Evolutionary conservation across 2,329 filamentous ascomycete species (phyloP), one percentile per base, ranked within the genome.

Genomic region (Anthostomella pinea): DNA sequence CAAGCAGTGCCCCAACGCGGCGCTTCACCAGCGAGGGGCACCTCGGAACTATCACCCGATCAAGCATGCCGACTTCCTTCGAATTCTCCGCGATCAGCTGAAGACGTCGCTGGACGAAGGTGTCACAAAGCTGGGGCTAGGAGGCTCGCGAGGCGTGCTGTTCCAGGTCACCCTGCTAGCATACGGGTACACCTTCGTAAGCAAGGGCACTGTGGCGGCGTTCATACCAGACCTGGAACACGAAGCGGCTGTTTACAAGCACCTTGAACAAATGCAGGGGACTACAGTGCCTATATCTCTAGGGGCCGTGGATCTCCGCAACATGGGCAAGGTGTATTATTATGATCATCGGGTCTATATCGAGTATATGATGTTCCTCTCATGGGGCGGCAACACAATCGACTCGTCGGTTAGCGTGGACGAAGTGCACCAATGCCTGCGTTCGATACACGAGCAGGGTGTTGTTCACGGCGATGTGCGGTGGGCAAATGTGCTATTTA

Each of bases 111-210:
- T 63, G 2, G 63, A 62, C 22, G 36, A 55, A 19, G 57, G 62
- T 2, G 56, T 63, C 16, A 36, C 41, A 2, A 46, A 33, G 8
- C 37, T 68, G 0, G 41, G 48, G 7, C 14, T 50, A n/a, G 38
- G 50, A 18, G 62, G 67, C 5, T 46, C 64, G 1, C 56, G 60
- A 7, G 59, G 66, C 11, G 63, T 59, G 4, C 48, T 70, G 5
- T 72, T 73, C 44, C 52, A 58, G 35, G 48, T 72, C 4, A 65
- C 60, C 7, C 54, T 72, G 24, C 46, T 62, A 16, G 51, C 41
- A 2, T 60, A 69, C 42, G 59, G 65, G 41, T 72, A 72, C 51
- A 68, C 60, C 2, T 64, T 72, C 29, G 52, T 65, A 18, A 52
- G 58, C 32, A 73, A 73, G 46, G 62, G 61, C 15, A 69, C 59